These are phyloP conservation scores for Bacterosira constricta DNA, from an alignment of 108 stramenopile species.

Conservation along the genomic window DNA sequence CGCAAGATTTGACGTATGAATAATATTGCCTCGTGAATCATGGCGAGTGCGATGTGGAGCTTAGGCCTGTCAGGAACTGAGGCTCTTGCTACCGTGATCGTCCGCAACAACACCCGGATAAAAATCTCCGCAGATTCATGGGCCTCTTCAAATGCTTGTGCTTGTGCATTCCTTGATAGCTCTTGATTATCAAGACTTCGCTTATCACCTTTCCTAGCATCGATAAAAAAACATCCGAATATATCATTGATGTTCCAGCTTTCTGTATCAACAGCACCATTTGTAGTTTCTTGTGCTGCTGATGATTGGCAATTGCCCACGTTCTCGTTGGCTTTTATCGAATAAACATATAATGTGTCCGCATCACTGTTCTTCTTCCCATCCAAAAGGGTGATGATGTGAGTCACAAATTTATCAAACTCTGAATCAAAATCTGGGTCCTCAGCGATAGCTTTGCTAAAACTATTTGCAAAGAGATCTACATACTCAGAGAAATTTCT, in stretches of 20 bases:
- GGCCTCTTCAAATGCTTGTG: conserved; percentile 38
- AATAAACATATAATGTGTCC: conserved; percentile 1
- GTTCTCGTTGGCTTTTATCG: not conserved
- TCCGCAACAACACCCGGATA: conserved; percentile 56
- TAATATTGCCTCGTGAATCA: conserved; percentile 73
- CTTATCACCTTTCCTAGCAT: conserved; percentile 1
- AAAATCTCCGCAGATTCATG: conserved; percentile 39
- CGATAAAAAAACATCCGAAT: conserved; percentile 31
- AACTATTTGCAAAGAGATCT: conserved; percentile 74
- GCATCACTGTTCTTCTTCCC: conserved; percentile 45
- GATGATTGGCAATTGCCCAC: not conserved
- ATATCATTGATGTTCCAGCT: conserved; percentile 38
- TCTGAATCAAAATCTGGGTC: conserved; percentile 83
- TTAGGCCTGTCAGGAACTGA: conserved; percentile 71
- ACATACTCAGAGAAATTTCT: conserved; percentile 61
- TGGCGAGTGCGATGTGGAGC: conserved; percentile 62
- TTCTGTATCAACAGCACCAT: not conserved
- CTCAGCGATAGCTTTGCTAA: conserved; percentile 78
- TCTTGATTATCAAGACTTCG: conserved; percentile 1
- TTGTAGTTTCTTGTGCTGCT: not conserved
- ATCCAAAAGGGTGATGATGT: conserved; percentile 72
- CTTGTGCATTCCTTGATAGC: conserved; percentile 11
- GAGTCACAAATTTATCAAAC: conserved; percentile 71
- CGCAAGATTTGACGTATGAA: conserved; percentile 68
- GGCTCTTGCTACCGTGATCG: conserved; percentile 68